These are phyloP conservation scores for Yamadazyma insecticola DNA, from an alignment of 805 yeast genomes.

Conservation along the genomic window DNA sequence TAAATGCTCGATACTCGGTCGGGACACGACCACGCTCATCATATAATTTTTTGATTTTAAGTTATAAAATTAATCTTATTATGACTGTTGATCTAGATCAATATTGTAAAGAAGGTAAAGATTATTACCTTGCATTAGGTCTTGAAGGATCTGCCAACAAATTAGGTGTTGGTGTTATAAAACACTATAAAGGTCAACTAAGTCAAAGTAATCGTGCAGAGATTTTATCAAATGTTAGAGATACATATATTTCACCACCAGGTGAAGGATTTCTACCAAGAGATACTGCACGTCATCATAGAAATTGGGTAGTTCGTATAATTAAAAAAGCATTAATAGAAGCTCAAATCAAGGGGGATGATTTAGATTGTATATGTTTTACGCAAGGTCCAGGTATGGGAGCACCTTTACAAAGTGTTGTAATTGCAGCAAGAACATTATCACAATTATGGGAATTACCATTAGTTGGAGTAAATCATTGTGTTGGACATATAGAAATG, in stretches of 20 bases:
- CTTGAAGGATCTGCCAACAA: slow-evolving; percentile 97
- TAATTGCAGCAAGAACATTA: slow-evolving; percentile 84
- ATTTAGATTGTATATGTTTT: slow-evolving; percentile 79
- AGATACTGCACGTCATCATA: slow-evolving; percentile 94
- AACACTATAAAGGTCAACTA: slow-evolving; percentile 61
- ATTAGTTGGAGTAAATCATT: slow-evolving; percentile 91
- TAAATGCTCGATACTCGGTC: no score
- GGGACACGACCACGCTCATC: background rate
- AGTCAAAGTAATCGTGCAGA: slow-evolving; percentile 58
- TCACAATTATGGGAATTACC: slow-evolving; percentile 79
- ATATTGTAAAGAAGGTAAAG: slow-evolving; percentile 37
- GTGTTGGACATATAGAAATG: slow-evolving; percentile 98
- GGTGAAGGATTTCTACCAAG: slow-evolving; percentile 97
- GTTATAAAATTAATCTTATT: no score
- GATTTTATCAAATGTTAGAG: slow-evolving; percentile 85
- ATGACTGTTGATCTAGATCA: slow-evolving; percentile 46
- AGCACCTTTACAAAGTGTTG: slow-evolving; percentile 93
- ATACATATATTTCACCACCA: slow-evolving; percentile 93
- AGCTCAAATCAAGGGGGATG: slow-evolving; percentile 46
- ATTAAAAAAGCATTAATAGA: slow-evolving; percentile 63
- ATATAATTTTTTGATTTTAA: background rate
- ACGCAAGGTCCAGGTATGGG: slow-evolving; percentile 99
- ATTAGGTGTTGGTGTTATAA: slow-evolving; percentile 88
- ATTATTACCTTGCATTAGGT: slow-evolving; percentile 73
- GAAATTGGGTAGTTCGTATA: slow-evolving; percentile 88